A percentile compares a stretch with the other conserved stretches of the same genome.
These are phyloP conservation scores for Infundibulicybe gibba DNA, from an alignment of 768 basidiomycete species.

Conservation along the genomic window DNA sequence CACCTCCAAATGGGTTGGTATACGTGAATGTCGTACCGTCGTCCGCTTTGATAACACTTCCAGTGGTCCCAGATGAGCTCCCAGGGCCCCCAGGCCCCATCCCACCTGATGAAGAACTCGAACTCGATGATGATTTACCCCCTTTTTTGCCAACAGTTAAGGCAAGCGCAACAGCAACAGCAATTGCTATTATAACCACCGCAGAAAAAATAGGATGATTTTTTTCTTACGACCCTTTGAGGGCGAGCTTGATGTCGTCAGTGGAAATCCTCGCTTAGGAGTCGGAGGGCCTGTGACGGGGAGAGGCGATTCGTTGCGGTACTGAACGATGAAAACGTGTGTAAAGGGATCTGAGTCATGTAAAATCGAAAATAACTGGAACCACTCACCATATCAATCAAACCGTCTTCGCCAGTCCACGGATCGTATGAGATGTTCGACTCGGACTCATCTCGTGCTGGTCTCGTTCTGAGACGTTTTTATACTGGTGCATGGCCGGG, in stretches of 20 bases:
- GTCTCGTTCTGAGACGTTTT: slow-evolving; percentile 7
- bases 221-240: slow-evolving; percentile 5
- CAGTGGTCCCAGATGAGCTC: slow-evolving; percentile 54
- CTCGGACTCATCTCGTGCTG: slow-evolving; percentile 10
- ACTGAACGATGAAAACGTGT: too few species aligned
- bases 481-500: slow-evolving; percentile 10
- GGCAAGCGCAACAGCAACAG: slow-evolving; percentile 6
- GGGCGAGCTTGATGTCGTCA: neutral
- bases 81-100: slow-evolving; percentile 7
- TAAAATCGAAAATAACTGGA: neutral
- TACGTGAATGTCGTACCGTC: slow-evolving; percentile 83
- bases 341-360: too few species aligned
- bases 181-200: slow-evolving; percentile 3
- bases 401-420: slow-evolving; percentile 8
- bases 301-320: slow-evolving; percentile 1
- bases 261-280: too few species aligned
- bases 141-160: slow-evolving; percentile 13
- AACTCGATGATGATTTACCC: slow-evolving; percentile 7
- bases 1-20: slow-evolving; percentile 73
- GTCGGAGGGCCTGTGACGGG: neutral
- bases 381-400: slow-evolving; percentile 14
- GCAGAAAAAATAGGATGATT: slow-evolving; percentile 7
- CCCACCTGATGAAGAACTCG: slow-evolving; percentile 9
- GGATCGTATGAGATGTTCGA: slow-evolving; percentile 2
- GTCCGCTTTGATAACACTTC: slow-evolving; percentile 62